phyloP scores from a whole-genome alignment of 1,139 yeast genomes.

The Saccharomyces hybrid region DNA sequence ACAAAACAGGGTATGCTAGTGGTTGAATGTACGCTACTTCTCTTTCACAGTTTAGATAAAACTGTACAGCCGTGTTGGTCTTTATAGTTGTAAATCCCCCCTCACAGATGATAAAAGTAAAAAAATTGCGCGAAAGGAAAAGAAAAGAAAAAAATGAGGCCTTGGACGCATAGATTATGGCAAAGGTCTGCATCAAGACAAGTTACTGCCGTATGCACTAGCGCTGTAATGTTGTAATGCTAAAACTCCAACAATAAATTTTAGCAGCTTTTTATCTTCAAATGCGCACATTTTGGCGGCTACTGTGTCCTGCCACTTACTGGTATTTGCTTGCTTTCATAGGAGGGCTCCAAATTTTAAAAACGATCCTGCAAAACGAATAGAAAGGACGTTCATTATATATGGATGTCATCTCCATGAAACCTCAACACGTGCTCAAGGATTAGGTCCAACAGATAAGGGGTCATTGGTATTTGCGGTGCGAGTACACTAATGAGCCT shows the following conservation, averaged over 20 bases:
- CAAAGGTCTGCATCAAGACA: not conserved
- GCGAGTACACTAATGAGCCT: not conserved
- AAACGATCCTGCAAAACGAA: not conserved
- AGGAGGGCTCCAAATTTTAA: not conserved
- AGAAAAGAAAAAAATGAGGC: not conserved
- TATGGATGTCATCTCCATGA: not conserved
- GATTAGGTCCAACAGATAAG: not conserved
- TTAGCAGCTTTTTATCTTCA: not conserved
- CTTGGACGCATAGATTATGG: not conserved
- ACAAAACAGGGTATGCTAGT: not conserved
- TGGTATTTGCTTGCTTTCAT: not conserved
- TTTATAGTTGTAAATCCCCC: not conserved
- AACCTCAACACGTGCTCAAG: not conserved
- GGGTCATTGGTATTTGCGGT: not conserved
- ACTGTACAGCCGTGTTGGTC: not conserved
- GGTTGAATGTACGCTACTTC: not conserved
- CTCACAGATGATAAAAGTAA: not conserved
- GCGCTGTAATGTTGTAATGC: not conserved
- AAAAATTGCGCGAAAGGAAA: not conserved
- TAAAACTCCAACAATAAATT: not conserved
- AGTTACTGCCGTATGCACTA: not conserved
- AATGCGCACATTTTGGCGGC: not conserved
- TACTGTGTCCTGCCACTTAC: not conserved
- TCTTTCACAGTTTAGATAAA: not conserved
- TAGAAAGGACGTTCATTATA: not conserved